Conservation (phyloP, 2,329 filamentous ascomycete genomes). For the Lizonia empirigonia region DNA sequence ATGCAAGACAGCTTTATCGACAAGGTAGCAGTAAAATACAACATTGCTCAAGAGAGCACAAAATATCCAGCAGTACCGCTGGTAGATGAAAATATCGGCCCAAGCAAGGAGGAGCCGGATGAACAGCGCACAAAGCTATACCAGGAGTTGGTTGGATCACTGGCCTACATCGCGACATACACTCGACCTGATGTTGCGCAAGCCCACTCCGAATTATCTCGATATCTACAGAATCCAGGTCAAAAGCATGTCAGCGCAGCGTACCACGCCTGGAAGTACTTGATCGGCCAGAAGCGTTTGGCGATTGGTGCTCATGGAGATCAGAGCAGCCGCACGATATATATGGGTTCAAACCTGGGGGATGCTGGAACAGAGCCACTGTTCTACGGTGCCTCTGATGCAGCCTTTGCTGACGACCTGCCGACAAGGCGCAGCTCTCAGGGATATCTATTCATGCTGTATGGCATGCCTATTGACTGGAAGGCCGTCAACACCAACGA, state of each 20-base stretch:
- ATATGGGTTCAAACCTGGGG: too few species aligned
- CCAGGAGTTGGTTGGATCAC: constrained; percentile 21
- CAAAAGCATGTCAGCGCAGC: neutral
- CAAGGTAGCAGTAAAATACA: neutral
- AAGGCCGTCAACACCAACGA: too few species aligned
- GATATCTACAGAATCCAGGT: constrained; percentile 1
- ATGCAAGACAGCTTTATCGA: neutral
- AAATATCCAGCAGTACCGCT: neutral
- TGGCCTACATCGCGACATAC: constrained; percentile 15
- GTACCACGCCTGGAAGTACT: neutral
- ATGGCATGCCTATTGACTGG: too few species aligned
- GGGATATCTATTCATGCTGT: constrained; percentile 32
- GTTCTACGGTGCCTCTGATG: constrained; percentile 27
- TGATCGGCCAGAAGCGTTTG: neutral
- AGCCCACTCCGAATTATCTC: constrained; percentile 9
- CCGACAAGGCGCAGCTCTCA: constrained; percentile 18
- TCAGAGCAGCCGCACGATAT: too few species aligned
- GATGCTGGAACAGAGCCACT: neutral
- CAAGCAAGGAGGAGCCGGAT: neutral
- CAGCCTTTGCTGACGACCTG: constrained; percentile 23
- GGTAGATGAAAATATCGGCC: neutral
- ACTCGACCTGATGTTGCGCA: constrained; percentile 20
- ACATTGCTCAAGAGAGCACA: neutral
- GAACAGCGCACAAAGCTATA: neutral
- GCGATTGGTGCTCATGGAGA: neutral